Percentiles rank a stretch among this genome's conserved stretches.
Conservation (phyloP, 345 rosid species). For the Euphorbia peplus region DNA sequence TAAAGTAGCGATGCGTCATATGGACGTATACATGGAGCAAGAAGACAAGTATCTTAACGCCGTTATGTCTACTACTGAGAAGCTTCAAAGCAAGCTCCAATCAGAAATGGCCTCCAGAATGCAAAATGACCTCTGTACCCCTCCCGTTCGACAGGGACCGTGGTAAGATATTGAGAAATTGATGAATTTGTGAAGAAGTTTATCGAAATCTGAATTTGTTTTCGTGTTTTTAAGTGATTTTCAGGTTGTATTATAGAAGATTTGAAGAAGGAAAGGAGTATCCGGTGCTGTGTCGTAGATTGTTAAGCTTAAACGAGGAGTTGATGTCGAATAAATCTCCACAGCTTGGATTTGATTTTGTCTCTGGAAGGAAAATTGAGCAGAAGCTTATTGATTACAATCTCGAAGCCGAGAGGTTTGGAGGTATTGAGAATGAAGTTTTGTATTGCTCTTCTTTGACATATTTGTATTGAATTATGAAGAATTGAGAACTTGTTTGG, state of each 20-base stretch:
- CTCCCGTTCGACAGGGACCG: constrained; percentile 93
- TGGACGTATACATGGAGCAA: constrained; percentile 92
- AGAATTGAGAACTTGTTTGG: too few relatives aligned
- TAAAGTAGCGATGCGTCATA: constrained; percentile 94
- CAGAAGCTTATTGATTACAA: constrained; percentile 93
- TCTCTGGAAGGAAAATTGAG: constrained; percentile 84
- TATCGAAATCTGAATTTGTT: neutral
- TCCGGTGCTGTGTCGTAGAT: constrained; percentile 72
- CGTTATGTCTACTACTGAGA: constrained; percentile 66
- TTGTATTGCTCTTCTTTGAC: too few relatives aligned
- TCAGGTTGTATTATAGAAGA: constrained; percentile 85
- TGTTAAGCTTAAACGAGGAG: constrained; percentile 72
- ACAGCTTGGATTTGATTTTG: constrained; percentile 76
- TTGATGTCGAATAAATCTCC: constrained; percentile 78
- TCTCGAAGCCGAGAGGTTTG: constrained; percentile 92
- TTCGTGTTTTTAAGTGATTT: constrained; percentile 12
- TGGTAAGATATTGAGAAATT: constrained; percentile 40
- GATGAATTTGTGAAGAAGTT: neutral
- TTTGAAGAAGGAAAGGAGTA: constrained; percentile 94
- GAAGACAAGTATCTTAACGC: constrained; percentile 95
- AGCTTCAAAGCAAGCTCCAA: constrained; percentile 79
- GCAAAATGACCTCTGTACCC: constrained; percentile 78
- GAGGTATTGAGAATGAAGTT: constrained; percentile 72
- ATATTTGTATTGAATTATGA: constrained; percentile 11
- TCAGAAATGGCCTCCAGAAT: constrained; percentile 88